Percentiles rank a stretch among this genome's conserved stretches.
phyloP scores from a whole-genome alignment of 2,329 filamentous ascomycete genomes.

The Domatiomyces catenatus region DNA sequence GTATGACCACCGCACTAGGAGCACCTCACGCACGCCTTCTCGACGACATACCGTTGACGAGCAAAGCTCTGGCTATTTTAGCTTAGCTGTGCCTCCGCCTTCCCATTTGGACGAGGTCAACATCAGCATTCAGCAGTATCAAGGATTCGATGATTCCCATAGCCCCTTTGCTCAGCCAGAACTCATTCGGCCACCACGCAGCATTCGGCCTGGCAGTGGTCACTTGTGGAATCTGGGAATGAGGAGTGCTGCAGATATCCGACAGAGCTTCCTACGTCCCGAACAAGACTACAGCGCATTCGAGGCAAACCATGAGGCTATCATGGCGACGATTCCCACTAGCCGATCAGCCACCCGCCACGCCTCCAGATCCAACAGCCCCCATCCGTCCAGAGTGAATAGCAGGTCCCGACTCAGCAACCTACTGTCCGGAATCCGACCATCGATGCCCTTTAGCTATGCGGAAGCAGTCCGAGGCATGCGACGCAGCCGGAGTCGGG shows the following conservation, averaged over 20 bases:
- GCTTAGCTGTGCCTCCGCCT: constrained; percentile 1
- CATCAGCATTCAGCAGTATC: neutral
- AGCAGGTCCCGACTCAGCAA: constrained; percentile 14
- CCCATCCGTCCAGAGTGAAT: constrained; percentile 12
- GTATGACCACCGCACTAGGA: constrained; percentile 10
- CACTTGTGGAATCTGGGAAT: neutral
- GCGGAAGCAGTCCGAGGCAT: constrained; percentile 4
- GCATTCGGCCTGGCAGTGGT: neutral
- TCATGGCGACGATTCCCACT: constrained; percentile 16
- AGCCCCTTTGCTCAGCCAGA: neutral
- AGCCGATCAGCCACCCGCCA: constrained; percentile 15
- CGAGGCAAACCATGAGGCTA: constrained; percentile 17
- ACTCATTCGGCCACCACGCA: neutral
- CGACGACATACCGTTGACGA: constrained; percentile 12
- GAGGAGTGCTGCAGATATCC: constrained; percentile 1
- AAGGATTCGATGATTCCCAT: neutral
- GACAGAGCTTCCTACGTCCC: constrained; percentile 10
- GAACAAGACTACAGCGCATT: constrained; percentile 16
- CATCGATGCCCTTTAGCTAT: constrained; percentile 9
- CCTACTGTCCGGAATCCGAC: constrained; percentile 8
- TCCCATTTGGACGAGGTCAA: neutral
- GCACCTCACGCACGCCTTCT: constrained; percentile 12
- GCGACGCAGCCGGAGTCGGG: constrained; percentile 9
- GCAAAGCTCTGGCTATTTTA: constrained; percentile 7
- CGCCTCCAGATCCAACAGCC: constrained; percentile 15